Evolutionary conservation across 805 yeast species (phyloP).

Genomic region (Barnettozyma wickerhamii): DNA sequence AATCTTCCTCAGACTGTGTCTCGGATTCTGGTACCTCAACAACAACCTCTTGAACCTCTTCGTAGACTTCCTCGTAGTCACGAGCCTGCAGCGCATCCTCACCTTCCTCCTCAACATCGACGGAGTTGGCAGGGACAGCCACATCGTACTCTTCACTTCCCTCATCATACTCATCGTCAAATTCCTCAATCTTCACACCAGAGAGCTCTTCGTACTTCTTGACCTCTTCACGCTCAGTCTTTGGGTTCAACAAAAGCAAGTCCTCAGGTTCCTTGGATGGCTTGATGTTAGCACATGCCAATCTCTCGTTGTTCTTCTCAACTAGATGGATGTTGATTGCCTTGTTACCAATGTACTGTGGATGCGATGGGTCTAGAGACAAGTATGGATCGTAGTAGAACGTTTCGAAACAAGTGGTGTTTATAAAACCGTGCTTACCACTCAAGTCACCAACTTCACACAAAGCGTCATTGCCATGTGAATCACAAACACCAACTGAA

Average conservation of each 20-base stretch:
- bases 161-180: background rate
- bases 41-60: conserved; percentile 9
- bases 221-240: conserved; percentile 24
- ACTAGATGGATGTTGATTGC: conserved; percentile 53
- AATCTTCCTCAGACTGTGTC: conserved; percentile 1
- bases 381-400: conserved; percentile 61
- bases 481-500: conserved; percentile 50
- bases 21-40: conserved; percentile 1
- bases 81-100: background rate
- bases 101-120: conserved; percentile 3
- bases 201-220: conserved; percentile 23
- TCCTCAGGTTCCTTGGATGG: conserved; percentile 27
- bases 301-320: conserved; percentile 42
- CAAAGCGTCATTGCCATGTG: conserved; percentile 43
- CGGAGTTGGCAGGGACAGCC: background rate
- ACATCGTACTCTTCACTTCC: conserved; percentile 1
- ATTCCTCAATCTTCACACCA: conserved; percentile 15
- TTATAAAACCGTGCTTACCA: conserved; percentile 73
- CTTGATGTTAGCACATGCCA: conserved; percentile 59
- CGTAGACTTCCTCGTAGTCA: conserved; percentile 5
- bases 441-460: conserved; percentile 75
- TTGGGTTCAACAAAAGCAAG: conserved; percentile 23
- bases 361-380: conserved; percentile 51
- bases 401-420: conserved; percentile 64
- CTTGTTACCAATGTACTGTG: conserved; percentile 55